Evolutionary conservation across 768 basidiomycete genomes (phyloP).

Genomic region (Candolleomyces aberdarensis): DNA sequence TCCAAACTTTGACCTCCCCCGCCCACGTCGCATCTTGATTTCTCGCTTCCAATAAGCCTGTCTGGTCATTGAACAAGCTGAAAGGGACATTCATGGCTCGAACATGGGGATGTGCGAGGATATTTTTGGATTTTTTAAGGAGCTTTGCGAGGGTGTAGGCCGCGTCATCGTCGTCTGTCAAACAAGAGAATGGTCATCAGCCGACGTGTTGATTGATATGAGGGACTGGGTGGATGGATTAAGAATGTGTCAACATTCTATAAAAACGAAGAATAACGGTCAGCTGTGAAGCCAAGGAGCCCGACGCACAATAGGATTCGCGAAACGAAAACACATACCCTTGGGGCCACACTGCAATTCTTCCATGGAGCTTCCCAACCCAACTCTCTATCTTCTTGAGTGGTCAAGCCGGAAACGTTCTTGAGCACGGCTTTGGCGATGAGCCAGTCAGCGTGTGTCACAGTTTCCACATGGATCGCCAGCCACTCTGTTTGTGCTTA

Average conservation of each 20-base stretch:
- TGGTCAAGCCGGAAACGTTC: slow-evolving; percentile 46
- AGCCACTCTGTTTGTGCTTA: slow-evolving; percentile 49
- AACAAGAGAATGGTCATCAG: background rate
- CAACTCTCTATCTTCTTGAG: slow-evolving; percentile 45
- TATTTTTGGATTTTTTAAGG: slow-evolving; percentile 48
- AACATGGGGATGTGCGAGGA: slow-evolving; percentile 45
- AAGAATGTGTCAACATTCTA: no score
- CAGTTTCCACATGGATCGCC: slow-evolving; percentile 93
- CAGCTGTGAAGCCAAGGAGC: no score
- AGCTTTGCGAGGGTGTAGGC: slow-evolving; percentile 57
- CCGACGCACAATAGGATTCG: no score
- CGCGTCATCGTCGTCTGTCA: slow-evolving; percentile 74
- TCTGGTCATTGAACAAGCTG: slow-evolving; percentile 62
- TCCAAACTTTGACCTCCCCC: slow-evolving; percentile 71
- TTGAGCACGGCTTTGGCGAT: slow-evolving; percentile 71
- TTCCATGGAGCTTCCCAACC: slow-evolving; percentile 77
- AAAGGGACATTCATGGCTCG: slow-evolving; percentile 57
- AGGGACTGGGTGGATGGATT: background rate
- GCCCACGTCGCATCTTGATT: slow-evolving; percentile 70
- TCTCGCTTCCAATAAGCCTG: slow-evolving; percentile 82
- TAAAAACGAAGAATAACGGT: no score
- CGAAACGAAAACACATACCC: no score
- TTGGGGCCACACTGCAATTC: no score
- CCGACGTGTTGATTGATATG: no score
- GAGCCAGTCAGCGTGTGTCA: slow-evolving; percentile 80